Evolutionary conservation across 1,284 basidiomycete genomes (phyloP).

Genomic region (Apiotrichum akiyoshidainum): DNA sequence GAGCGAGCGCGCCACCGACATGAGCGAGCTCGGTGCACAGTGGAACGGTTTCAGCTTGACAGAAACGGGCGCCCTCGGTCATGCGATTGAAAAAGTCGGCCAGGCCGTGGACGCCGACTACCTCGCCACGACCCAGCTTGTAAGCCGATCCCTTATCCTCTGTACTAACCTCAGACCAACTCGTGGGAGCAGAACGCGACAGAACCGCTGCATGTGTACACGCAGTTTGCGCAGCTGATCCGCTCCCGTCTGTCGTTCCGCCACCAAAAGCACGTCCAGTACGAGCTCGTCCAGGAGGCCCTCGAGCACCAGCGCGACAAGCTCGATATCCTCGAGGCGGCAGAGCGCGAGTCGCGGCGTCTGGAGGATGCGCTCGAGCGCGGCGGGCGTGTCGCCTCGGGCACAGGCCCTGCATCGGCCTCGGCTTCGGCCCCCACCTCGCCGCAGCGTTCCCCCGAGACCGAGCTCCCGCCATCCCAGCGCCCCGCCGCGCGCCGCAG

Average conservation of each 20-base stretch:
- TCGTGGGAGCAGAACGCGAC: slow-evolving; percentile 89
- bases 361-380: slow-evolving; percentile 76
- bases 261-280: slow-evolving; percentile 97
- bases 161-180: slow-evolving; percentile 63
- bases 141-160: slow-evolving; percentile 48
- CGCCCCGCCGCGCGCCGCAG: slow-evolving; percentile 19
- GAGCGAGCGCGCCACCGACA: slow-evolving; percentile 86
- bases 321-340: slow-evolving; percentile 85
- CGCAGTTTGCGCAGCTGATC: slow-evolving; percentile 91
- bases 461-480: neutral
- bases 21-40: slow-evolving; percentile 89
- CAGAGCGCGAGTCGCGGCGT: slow-evolving; percentile 83
- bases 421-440: neutral
- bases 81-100: slow-evolving; percentile 57
- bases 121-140: slow-evolving; percentile 83
- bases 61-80: slow-evolving; percentile 39
- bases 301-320: slow-evolving; percentile 82
- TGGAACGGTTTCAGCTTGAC: slow-evolving; percentile 94
- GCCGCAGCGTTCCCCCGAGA: slow-evolving; percentile 8
- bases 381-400: slow-evolving; percentile 32
- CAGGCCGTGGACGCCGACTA: slow-evolving; percentile 94
- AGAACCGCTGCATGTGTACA: slow-evolving; percentile 93
- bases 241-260: slow-evolving; percentile 89
- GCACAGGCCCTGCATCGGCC: neutral
- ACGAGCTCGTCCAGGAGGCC: slow-evolving; percentile 90